Base-by-base conservation (phyloP, 257 asterid species). In the Solanum chiquidenum region DNA sequence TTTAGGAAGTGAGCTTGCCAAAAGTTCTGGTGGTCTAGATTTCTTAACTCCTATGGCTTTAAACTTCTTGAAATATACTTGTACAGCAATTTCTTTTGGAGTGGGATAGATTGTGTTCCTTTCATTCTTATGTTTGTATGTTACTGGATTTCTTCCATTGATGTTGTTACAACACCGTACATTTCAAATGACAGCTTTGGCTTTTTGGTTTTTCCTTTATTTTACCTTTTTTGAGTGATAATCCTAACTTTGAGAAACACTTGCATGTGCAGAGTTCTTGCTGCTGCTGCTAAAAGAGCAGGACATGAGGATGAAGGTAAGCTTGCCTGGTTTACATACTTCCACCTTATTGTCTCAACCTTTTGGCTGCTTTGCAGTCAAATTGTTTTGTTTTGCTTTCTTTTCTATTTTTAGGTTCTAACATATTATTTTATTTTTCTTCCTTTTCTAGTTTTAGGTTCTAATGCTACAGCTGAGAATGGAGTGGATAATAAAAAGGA, bases 271-370 rank as follows among this genome's bases (percentile, higher is more conserved):
- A 97, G 99, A 94, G 99, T 96, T 90, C 93, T 95, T 88, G 96
- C 91, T 86, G 99, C 98, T 83, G 98, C 97, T 35, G 98, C 98
- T 75, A 96, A 93, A 92, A 95, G 92, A 85, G 88, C 97, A 49
- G 96, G 93, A 90, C 93, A 92, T 89, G 95, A 92, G 58, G 96
- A 89, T 90, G 95, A 92, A 93, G 97, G 98, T 94, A 87, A 87
- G 55, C 34, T 87, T 86, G 27, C 86, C 87, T 37, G 74, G 66
- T 86, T 58, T 86, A 34, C 44, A 46, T 84, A 18, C 49, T 42
- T 35, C 73, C 74, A 44, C 33, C 64, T 40, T 83, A 10, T 72
- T 10, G 46, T 37, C 87, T 44, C 40, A 46, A n/a, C 21, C 33
- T 52, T 14, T 12, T 52, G 37, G 89, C 83, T 35, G 68, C 86